phyloP scores from a whole-genome alignment of 768 basidiomycete genomes.

The Macrolepiota dolichaula region DNA sequence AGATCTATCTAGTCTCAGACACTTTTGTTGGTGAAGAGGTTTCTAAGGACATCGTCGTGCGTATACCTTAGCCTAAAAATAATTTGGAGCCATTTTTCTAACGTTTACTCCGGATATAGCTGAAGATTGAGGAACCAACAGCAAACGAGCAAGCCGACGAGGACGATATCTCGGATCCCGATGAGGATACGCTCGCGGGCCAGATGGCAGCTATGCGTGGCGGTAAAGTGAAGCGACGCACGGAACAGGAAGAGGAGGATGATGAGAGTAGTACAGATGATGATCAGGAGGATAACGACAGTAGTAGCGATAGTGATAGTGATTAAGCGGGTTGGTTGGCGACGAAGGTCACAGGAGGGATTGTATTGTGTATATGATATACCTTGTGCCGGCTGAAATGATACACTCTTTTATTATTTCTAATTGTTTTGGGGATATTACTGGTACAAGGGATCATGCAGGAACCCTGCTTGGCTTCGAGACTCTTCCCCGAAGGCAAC shows the following conservation, averaged over 20 bases:
- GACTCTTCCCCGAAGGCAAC: background rate
- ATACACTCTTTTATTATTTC: conserved; percentile 4
- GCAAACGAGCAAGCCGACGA: conserved; percentile 62
- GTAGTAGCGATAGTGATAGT: conserved; percentile 34
- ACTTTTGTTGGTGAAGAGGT: conserved; percentile 84
- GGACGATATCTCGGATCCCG: conserved; percentile 97
- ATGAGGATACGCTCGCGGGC: conserved; percentile 93
- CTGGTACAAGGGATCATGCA: background rate
- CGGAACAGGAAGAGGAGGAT: conserved; percentile 43
- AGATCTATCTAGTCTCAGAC: conserved; percentile 81
- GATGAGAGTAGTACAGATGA: conserved; percentile 48
- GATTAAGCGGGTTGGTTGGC: conserved; percentile 17
- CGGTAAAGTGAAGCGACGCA: conserved; percentile 70
- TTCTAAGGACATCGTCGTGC: conserved; percentile 65
- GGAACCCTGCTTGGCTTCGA: background rate
- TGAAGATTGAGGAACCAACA: conserved; percentile 78
- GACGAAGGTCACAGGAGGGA: background rate
- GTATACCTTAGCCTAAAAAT: conserved; percentile 23
- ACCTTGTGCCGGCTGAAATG: background rate
- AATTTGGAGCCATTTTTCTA: background rate
- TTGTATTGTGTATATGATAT: conserved; percentile 11
- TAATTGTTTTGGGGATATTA: background rate
- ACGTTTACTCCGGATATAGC: conserved; percentile 35
- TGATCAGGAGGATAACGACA: conserved; percentile 50
- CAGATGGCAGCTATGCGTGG: conserved; percentile 98